These are phyloP conservation scores for Austropuccinia psidii DNA, from an alignment of 1,284 basidiomycete species.

Conservation along the genomic window DNA sequence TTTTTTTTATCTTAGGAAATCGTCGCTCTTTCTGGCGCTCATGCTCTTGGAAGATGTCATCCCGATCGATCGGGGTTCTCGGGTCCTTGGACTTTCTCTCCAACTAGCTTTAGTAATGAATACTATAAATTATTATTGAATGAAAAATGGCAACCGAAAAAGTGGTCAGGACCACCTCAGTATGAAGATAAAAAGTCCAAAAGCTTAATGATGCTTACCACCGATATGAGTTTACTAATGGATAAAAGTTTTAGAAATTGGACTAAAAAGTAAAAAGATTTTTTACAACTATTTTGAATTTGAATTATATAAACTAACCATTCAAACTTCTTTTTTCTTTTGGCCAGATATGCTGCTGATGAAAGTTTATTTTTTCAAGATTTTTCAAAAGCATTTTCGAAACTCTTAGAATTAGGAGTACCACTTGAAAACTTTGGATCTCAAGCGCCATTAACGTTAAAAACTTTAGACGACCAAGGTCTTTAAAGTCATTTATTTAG, in stretches of 20 bases:
- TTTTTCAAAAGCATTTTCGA: conserved; percentile 25
- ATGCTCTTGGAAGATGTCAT: conserved; percentile 93
- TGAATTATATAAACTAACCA: too few species aligned
- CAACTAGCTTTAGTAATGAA: conserved; percentile 78
- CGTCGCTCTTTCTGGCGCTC: conserved; percentile 86
- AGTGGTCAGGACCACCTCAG: conserved; percentile 54
- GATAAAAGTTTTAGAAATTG: conserved; percentile 29
- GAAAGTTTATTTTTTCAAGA: conserved; percentile 26
- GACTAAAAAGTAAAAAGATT: conserved; percentile 27
- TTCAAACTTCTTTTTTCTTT: too few species aligned
- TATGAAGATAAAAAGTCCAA: conserved; percentile 83
- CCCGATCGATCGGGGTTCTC: conserved; percentile 59
- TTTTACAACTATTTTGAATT: not conserved
- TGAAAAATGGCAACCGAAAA: conserved; percentile 61
- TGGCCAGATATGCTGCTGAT: conserved; percentile 16
- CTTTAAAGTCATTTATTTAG: not conserved
- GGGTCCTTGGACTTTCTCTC: conserved; percentile 78
- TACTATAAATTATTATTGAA: conserved; percentile 80
- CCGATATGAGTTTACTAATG: conserved; percentile 35
- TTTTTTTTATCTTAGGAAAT: conserved; percentile 41
- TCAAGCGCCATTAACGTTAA: not conserved
- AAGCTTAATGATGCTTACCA: conserved; percentile 77
- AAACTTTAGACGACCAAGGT: conserved; percentile 28
- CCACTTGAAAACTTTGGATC: conserved; percentile 15
- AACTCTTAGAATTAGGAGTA: conserved; percentile 28